Evolutionary conservation across 1,139 yeast genomes (phyloP), one percentile per base, ranked within the genome.

Genomic region (Zhuliangozyma blackwelliae): DNA sequence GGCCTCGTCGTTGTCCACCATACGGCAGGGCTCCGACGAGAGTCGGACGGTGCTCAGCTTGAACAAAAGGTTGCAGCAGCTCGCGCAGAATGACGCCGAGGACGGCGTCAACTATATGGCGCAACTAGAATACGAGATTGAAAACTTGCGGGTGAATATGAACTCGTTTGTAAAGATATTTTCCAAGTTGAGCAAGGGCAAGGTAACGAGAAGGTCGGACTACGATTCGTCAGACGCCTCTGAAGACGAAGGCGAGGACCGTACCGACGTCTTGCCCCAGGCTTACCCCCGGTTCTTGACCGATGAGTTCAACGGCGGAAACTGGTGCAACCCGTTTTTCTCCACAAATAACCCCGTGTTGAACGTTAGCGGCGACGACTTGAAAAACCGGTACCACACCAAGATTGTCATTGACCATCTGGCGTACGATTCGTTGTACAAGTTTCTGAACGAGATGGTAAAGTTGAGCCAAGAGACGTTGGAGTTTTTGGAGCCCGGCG

Each of bases 241-340:
- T 1, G 65, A 60, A 21, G 55, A 48, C 10, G 60, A 57, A 36
- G 71, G 68, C 2, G 61, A 58, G 35, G 70, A 61, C 29, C 48
- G 74, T 25, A 59, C 52, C 43, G 61, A 71, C 32, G 40, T 63
- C 10, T 50, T 82, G 22, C 90, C 90, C 0, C 82, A 81, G 51
- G 62, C 78, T 2, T 75, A 79, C 46, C 86, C 90, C n/a, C 63
- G 92, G 40, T 79, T 82, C 49, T 56, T 82, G 7, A 64, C 70
- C 27, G 77, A 78, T 33, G 80, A 75, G 40, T 82, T 79, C 52
- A 79, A 79, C 48, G 90, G 88, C 8, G 89, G 88, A 7, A 79
- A 80, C 47, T 82, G 87, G 82, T 72, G 78, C 35, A 82, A 81
- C 48, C 85, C 85, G 25, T 79, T 81, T 47, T 77, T 77, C 45